Conservation (phyloP, 345 rosid species). For the Aquilaria sinensis region DNA sequence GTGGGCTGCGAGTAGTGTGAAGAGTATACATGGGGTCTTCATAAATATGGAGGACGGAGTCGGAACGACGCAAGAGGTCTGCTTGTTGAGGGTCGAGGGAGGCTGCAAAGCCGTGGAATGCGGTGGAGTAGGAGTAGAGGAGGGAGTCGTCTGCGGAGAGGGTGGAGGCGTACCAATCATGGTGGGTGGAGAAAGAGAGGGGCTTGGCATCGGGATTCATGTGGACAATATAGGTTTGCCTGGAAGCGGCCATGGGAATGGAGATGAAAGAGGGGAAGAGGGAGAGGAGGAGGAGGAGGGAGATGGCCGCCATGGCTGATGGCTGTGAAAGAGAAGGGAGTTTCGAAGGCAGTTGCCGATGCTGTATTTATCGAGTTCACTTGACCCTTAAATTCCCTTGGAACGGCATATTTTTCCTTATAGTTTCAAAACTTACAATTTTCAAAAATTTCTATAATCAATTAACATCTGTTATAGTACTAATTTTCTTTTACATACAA, state of each 20-base stretch:
- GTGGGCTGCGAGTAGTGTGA: constrained; percentile 79
- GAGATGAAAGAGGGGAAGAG: constrained; percentile 14
- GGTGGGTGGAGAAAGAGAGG: constrained; percentile 35
- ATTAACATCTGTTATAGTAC: too few relatives aligned
- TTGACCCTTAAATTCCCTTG: too few relatives aligned
- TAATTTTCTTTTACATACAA: too few relatives aligned
- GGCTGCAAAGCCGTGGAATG: constrained; percentile 73
- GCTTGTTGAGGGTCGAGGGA: constrained; percentile 49
- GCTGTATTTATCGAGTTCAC: not conserved
- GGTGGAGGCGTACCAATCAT: constrained; percentile 57
- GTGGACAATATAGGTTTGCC: constrained; percentile 58
- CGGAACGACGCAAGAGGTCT: constrained; percentile 36
- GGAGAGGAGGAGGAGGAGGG: not conserved
- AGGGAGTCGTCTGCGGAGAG: constrained; percentile 42
- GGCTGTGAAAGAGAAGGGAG: not conserved
- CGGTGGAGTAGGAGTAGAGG: constrained; percentile 55
- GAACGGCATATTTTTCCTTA: too few relatives aligned
- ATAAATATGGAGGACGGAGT: constrained; percentile 55
- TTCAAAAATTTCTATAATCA: too few relatives aligned
- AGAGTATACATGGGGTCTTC: constrained; percentile 69
- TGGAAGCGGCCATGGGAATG: constrained; percentile 7
- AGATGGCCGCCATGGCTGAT: constrained; percentile 5
- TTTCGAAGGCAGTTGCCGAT: constrained; percentile 3
- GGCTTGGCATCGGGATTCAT: constrained; percentile 57
- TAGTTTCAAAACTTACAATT: too few relatives aligned